Percentiles rank a stretch among this genome's conserved stretches.
Evolutionary conservation across 345 rosid genomes (phyloP).

Genomic region (Nasturtium officinale): DNA sequence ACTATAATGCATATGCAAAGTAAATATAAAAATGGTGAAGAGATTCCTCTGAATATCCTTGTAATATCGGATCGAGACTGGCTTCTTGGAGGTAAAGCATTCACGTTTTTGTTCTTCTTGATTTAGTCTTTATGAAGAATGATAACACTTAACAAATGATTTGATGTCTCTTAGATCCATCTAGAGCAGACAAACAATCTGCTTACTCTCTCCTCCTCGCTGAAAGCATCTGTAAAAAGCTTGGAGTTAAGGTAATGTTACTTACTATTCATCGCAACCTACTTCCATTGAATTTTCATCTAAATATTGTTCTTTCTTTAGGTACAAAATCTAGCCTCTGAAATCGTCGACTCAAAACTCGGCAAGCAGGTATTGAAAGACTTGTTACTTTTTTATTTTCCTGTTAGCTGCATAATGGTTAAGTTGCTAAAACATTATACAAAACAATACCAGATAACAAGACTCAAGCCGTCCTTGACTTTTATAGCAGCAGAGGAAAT

Average conservation of each 20-base stretch:
- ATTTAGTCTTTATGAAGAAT: slow-evolving; percentile 10
- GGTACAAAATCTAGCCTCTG: slow-evolving; percentile 93
- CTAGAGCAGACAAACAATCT: slow-evolving; percentile 90
- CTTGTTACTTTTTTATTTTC: not conserved
- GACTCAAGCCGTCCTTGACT: slow-evolving; percentile 81
- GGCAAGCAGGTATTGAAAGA: slow-evolving; percentile 79
- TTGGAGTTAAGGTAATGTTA: slow-evolving; percentile 67
- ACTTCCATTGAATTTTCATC: slow-evolving; percentile 26
- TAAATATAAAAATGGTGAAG: slow-evolving; percentile 52
- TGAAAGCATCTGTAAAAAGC: slow-evolving; percentile 83
- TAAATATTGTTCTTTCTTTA: slow-evolving; percentile 38
- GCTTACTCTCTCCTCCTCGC: slow-evolving; percentile 92
- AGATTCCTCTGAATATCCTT: slow-evolving; percentile 71
- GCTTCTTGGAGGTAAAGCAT: slow-evolving; percentile 71
- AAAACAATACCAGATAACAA: slow-evolving; percentile 63
- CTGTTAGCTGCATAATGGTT: slow-evolving; percentile 23
- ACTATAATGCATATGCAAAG: slow-evolving; percentile 58
- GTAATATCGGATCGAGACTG: slow-evolving; percentile 84
- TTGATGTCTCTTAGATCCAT: slow-evolving; percentile 63
- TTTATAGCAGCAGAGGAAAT: slow-evolving; percentile 95
- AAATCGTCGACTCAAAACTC: slow-evolving; percentile 84
- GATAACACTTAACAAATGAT: not conserved
- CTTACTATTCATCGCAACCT: not conserved
- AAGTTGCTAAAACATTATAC: slow-evolving; percentile 13
- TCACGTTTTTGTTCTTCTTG: not conserved